These are phyloP conservation scores for Sporothrix globosa DNA, from an alignment of 2,329 filamentous ascomycete species.

Conservation along the genomic window DNA sequence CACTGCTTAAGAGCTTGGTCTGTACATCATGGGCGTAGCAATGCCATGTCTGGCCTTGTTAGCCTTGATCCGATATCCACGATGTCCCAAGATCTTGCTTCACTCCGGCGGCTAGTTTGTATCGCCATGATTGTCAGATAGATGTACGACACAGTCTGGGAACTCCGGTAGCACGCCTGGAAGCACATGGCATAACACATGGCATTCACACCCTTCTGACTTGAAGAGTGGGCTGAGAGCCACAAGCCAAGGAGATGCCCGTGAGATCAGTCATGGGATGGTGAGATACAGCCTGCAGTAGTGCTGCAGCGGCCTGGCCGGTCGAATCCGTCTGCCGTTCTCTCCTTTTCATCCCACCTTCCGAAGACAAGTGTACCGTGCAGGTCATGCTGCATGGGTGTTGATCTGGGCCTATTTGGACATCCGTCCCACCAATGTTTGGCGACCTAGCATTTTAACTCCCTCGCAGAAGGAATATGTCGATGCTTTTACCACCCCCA, in stretches of 20 bases:
- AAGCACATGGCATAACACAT: not conserved
- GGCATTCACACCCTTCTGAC: not conserved
- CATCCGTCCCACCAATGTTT: not conserved
- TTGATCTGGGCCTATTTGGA: not conserved
- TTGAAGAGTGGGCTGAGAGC: no score
- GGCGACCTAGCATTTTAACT: not conserved
- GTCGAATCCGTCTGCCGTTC: not conserved
- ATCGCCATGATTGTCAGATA: slow-evolving; percentile 13
- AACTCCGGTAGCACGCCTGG: not conserved
- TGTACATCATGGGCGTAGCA: not conserved
- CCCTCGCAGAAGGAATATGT: not conserved
- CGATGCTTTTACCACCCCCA: not conserved
- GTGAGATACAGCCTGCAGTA: slow-evolving; percentile 1
- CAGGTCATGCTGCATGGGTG: not conserved
- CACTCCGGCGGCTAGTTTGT: not conserved
- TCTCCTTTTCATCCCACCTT: not conserved
- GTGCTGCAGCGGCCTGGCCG: slow-evolving; percentile 23
- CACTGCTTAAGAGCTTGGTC: not conserved
- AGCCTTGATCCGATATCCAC: not conserved
- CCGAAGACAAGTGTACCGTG: not conserved
- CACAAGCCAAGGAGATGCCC: not conserved
- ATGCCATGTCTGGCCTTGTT: not conserved
- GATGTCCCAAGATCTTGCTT: not conserved
- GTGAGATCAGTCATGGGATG: not conserved
- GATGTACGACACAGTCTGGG: not conserved